Evolutionary conservation across 1,139 yeast genomes (phyloP), one percentile per base, ranked within the genome.

Genomic region (Taphrina confusa): DNA sequence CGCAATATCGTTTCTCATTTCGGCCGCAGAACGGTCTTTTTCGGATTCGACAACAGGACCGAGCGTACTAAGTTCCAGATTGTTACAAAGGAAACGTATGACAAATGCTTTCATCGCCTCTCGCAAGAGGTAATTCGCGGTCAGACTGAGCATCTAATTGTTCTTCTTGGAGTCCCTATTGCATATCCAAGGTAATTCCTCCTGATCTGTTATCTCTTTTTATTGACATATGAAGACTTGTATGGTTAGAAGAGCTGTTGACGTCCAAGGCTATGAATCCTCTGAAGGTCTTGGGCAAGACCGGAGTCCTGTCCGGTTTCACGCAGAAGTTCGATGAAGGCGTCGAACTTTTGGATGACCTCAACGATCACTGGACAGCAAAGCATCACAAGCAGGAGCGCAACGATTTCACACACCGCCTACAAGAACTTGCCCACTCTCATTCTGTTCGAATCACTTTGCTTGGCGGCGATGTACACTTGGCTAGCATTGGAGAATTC

Each of bases 121-220:
- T 69, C 74, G 25, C 60, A 71, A 4, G 96, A 90, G 70, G 47
- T 50, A 68, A 85, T 20, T 65, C 69, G 18, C 70, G 71, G 80
- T 3, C 76, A 81, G 16, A 77, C 87, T 47, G 84, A 85, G 70
- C 98, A 92, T 71, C 67, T 91, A 45, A 75, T 87, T 66, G 82
- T 92, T 4, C 79, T 91, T 83, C 76, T 92, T 62, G 97, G 97
- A 36, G 96, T 92, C 9, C 98, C 98, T 1, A 87, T 91, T 61
- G 87, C 94, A 49, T 92, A 92, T 70, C 97, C 98, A 2, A 79
- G 97, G 66, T 39, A 39, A 20, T 23, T 14, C 1, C 6, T 18
- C 18, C 8, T 8, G 8, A 8, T 14, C n/a, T 8, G 40, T 16
- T 8, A 6, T n/a, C 14, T 8, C 8, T 6, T 36, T 36, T 8